These are phyloP conservation scores for Phaeoacremonium minimum DNA, from an alignment of 2,329 filamentous ascomycete genomes.

Conservation along the genomic window DNA sequence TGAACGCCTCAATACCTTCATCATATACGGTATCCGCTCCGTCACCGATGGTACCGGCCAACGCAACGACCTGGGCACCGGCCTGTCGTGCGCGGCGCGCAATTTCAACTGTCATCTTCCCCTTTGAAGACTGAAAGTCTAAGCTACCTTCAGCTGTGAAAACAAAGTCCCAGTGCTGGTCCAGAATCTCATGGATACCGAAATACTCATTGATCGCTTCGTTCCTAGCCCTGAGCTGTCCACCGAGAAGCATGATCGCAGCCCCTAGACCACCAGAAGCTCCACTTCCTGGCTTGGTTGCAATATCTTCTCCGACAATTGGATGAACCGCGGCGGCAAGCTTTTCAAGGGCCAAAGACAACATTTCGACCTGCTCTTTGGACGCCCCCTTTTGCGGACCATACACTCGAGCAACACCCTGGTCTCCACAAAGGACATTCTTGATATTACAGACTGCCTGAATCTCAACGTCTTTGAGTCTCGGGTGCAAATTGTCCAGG, in stretches of 20 bases:
- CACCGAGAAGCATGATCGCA: conserved; percentile 43
- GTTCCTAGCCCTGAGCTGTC: conserved; percentile 37
- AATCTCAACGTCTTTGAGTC: conserved; percentile 36
- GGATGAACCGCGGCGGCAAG: conserved; percentile 29
- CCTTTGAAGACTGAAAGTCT: conserved; percentile 44
- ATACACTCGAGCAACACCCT: conserved; percentile 44
- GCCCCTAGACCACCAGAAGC: conserved; percentile 48
- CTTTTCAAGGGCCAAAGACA: conserved; percentile 35
- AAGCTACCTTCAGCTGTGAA: conserved; percentile 49
- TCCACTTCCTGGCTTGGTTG: conserved; percentile 37
- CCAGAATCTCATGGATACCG: conserved; percentile 38
- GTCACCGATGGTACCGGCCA: conserved; percentile 29
- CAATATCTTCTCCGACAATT: conserved; percentile 28
- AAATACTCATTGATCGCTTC: conserved; percentile 48
- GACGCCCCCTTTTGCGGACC: conserved; percentile 48
- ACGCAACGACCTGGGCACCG: conserved; percentile 37
- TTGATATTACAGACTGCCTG: conserved; percentile 48
- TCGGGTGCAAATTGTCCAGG: too few species aligned
- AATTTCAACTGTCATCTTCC: conserved; percentile 50
- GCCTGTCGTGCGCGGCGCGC: conserved; percentile 39
- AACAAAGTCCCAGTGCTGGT: conserved; percentile 39
- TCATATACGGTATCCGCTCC: conserved; percentile 25
- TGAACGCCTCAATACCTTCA: conserved; percentile 25
- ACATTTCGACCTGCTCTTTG: conserved; percentile 31
- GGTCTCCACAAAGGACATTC: conserved; percentile 43